These are phyloP conservation scores for Decorospora gaudefroyi DNA, from an alignment of 2,329 filamentous ascomycete species.

Conservation along the genomic window DNA sequence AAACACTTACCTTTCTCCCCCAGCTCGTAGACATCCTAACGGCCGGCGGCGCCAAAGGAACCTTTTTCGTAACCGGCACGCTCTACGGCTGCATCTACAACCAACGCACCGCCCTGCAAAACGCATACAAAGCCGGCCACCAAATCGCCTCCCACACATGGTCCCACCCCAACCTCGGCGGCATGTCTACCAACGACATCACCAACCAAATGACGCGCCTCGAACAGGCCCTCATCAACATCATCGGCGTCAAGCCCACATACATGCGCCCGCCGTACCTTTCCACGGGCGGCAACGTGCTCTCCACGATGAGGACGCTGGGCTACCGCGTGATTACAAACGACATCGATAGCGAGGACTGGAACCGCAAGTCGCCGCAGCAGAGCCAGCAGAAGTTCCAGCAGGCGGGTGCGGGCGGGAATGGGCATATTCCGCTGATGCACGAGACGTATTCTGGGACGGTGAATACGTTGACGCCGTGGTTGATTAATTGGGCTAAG, in stretches of 20 bases:
- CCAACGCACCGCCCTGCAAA: constrained; percentile 38
- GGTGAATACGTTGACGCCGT: constrained; percentile 43
- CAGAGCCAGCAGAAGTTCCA: constrained; percentile 44
- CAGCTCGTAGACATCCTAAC: constrained; percentile 39
- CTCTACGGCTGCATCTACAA: constrained; percentile 46
- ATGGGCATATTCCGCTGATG: constrained; percentile 45
- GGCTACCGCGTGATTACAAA: constrained; percentile 45
- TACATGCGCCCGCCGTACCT: constrained; percentile 48
- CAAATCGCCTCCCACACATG: constrained; percentile 47
- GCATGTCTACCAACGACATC: constrained; percentile 35
- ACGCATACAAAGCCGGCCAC: constrained; percentile 42
- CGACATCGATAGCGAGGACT: constrained; percentile 44
- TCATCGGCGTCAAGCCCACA: constrained; percentile 45
- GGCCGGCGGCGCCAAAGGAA: constrained; percentile 41
- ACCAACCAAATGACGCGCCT: constrained; percentile 41
- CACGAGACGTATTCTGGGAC: constrained; percentile 45
- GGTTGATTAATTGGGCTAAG: constrained; percentile 47
- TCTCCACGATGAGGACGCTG: constrained; percentile 40
- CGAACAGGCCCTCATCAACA: constrained; percentile 44
- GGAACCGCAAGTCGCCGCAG: constrained; percentile 39
- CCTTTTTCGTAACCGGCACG: constrained; percentile 43
- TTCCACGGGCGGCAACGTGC: constrained; percentile 39
- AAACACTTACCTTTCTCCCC: too few species aligned
- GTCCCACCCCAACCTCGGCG: constrained; percentile 44
- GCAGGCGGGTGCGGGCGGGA: constrained; percentile 39